phyloP scores from a whole-genome alignment of 345 rosid genomes.

The Punica granatum region DNA sequence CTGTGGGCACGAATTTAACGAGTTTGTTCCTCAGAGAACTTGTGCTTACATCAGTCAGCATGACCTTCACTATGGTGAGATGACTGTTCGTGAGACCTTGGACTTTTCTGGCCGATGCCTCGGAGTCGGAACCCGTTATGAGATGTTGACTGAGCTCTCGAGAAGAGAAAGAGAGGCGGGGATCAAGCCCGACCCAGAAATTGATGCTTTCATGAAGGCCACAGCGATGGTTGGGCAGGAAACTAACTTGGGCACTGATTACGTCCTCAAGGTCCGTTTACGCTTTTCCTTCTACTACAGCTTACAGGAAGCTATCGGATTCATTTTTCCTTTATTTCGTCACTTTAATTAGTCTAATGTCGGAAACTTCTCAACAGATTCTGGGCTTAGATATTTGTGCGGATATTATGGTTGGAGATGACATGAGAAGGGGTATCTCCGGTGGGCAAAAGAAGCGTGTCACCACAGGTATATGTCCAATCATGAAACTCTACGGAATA shows the following conservation, averaged over 20 bases:
- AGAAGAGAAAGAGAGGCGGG: constrained; percentile 35
- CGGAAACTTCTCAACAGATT: constrained; percentile 13
- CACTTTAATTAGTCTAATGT: neutral
- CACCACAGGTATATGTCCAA: constrained; percentile 23
- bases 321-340: neutral
- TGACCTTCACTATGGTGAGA: constrained; percentile 35
- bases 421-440: constrained; percentile 44
- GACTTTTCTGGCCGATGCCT: constrained; percentile 36
- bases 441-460: constrained; percentile 46
- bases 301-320: too few species aligned
- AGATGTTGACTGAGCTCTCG: constrained; percentile 28
- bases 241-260: constrained; percentile 23
- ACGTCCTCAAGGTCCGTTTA: constrained; percentile 30
- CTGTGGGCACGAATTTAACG: constrained; percentile 36
- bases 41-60: constrained; percentile 39
- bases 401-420: constrained; percentile 37
- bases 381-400: constrained; percentile 35
- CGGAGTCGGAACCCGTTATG: constrained; percentile 31
- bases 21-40: constrained; percentile 38
- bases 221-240: constrained; percentile 28
- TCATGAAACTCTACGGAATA: neutral
- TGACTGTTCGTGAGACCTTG: constrained; percentile 44
- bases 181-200: constrained; percentile 31
- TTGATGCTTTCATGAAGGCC: constrained; percentile 32
- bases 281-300: neutral